phyloP scores from a whole-genome alignment of 2,329 filamentous ascomycete genomes.

The Furcasterigmium sp. region DNA sequence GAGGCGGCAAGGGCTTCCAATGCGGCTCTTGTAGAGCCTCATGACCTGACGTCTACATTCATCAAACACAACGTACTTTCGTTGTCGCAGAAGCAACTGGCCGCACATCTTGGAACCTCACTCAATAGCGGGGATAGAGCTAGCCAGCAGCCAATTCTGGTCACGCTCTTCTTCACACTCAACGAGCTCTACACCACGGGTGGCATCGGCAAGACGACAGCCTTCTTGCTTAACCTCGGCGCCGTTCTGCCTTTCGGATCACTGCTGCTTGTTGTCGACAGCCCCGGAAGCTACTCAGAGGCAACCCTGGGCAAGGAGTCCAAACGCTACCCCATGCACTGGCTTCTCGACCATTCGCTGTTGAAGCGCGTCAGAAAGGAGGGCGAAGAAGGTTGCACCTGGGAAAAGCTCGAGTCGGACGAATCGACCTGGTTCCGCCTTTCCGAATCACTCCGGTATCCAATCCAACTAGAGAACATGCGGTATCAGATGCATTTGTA shows the following conservation, averaged over 20 bases:
- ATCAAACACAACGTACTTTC: constrained; percentile 43
- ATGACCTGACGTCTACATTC: constrained; percentile 35
- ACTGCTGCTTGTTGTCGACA: constrained; percentile 81
- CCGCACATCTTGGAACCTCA: constrained; percentile 18
- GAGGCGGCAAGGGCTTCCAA: constrained; percentile 38
- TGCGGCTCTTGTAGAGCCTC: constrained; percentile 32
- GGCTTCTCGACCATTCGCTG: constrained; percentile 81
- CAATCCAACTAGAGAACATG: constrained; percentile 89
- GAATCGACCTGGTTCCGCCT: constrained; percentile 86
- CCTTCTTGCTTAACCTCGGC: constrained; percentile 67
- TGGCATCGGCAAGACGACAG: constrained; percentile 67
- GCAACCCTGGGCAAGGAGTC: constrained; percentile 59
- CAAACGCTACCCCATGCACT: constrained; percentile 85
- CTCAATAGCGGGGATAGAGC: too few species aligned
- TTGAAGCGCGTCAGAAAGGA: constrained; percentile 33
- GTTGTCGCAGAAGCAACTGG: constrained; percentile 28
- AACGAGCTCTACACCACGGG: constrained; percentile 88
- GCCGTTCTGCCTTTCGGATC: constrained; percentile 51
- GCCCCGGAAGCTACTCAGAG: constrained; percentile 88
- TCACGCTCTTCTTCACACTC: constrained; percentile 88
- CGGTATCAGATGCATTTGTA: constrained; percentile 90
- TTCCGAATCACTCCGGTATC: constrained; percentile 62
- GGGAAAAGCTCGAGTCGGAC: constrained; percentile 70
- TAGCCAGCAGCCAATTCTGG: constrained; percentile 38
- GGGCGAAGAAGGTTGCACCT: constrained; percentile 34